Conservation (phyloP, 2,329 filamentous ascomycete species). For the Trichoderma atroviride region DNA sequence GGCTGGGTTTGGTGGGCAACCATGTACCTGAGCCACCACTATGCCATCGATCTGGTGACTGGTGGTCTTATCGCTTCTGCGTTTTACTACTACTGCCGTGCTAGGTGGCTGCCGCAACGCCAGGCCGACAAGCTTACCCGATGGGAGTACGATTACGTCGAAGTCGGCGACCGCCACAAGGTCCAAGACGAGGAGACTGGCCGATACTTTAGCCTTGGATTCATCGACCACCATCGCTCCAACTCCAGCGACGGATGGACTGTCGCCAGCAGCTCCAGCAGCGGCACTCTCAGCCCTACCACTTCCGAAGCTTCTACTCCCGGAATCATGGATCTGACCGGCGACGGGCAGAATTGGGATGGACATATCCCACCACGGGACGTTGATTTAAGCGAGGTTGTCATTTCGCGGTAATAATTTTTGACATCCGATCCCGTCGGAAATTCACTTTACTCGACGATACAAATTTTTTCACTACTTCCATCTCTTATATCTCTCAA, state of each 20-base stretch:
- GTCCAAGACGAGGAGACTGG: slow-evolving; percentile 51
- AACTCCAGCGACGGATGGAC: slow-evolving; percentile 86
- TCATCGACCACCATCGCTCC: slow-evolving; percentile 47
- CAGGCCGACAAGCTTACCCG: slow-evolving; percentile 84
- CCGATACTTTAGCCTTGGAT: slow-evolving; percentile 50
- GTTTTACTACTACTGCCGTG: slow-evolving; percentile 80
- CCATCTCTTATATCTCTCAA: slow-evolving; percentile 6
- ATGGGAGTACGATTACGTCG: slow-evolving; percentile 95
- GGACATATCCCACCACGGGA: slow-evolving; percentile 43
- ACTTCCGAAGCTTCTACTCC: slow-evolving; percentile 49
- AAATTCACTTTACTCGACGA: slow-evolving; percentile 7
- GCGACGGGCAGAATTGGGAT: slow-evolving; percentile 46
- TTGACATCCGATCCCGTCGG: slow-evolving; percentile 29
- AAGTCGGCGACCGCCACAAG: slow-evolving; percentile 67
- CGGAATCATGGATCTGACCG: slow-evolving; percentile 42
- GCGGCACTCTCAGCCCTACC: slow-evolving; percentile 54
- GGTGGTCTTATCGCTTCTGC: slow-evolving; percentile 78
- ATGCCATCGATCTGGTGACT: slow-evolving; percentile 88
- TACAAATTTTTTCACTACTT: neutral
- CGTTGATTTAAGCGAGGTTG: slow-evolving; percentile 51
- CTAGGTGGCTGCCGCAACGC: slow-evolving; percentile 77
- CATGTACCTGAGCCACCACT: slow-evolving; percentile 97
- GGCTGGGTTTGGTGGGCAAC: slow-evolving; percentile 98
- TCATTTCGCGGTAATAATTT: slow-evolving; percentile 42
- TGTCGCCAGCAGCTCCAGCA: slow-evolving; percentile 70